These are phyloP conservation scores for Cerrena zonata DNA, from an alignment of 1,284 basidiomycete species.

Conservation along the genomic window DNA sequence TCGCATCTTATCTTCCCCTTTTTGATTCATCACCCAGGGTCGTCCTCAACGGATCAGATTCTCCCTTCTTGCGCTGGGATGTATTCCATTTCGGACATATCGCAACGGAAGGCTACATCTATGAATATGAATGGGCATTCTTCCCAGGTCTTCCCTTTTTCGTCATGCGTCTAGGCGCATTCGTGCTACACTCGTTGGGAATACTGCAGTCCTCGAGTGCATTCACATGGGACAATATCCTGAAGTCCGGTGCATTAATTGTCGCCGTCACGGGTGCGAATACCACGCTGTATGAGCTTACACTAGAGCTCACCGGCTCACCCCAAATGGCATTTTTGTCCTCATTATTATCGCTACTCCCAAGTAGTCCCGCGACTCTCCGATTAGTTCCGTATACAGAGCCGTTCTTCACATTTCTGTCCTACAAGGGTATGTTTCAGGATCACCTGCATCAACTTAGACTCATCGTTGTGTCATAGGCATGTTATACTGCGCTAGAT, in stretches of 20 bases:
- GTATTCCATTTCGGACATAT: slow-evolving; percentile 74
- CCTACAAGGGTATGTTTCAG: slow-evolving; percentile 58
- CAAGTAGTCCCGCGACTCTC: slow-evolving; percentile 75
- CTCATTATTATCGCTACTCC: slow-evolving; percentile 66
- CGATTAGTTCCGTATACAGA: slow-evolving; percentile 75
- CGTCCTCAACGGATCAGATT: slow-evolving; percentile 17
- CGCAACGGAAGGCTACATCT: slow-evolving; percentile 59
- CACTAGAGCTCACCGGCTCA: slow-evolving; percentile 47
- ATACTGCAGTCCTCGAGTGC: not conserved
- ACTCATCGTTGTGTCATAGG: slow-evolving; percentile 26
- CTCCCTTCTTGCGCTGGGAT: slow-evolving; percentile 78
- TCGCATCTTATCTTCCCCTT: slow-evolving; percentile 30
- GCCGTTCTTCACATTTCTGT: slow-evolving; percentile 76
- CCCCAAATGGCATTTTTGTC: slow-evolving; percentile 55
- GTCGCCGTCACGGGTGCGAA: slow-evolving; percentile 42
- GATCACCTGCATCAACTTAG: slow-evolving; percentile 5
- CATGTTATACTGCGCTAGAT: slow-evolving; percentile 53
- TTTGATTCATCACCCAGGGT: slow-evolving; percentile 45
- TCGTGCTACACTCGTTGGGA: slow-evolving; percentile 19
- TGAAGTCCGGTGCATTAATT: slow-evolving; percentile 35
- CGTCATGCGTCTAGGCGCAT: slow-evolving; percentile 41
- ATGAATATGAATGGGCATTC: slow-evolving; percentile 88
- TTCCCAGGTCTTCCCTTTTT: slow-evolving; percentile 67
- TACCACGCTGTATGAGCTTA: slow-evolving; percentile 59
- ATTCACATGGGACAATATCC: slow-evolving; percentile 20